A percentile compares a stretch with the other conserved stretches of the same genome.
Evolutionary conservation across 495 filamentous ascomycete species (phyloP).

Genomic region (Neurospora cerealis): DNA sequence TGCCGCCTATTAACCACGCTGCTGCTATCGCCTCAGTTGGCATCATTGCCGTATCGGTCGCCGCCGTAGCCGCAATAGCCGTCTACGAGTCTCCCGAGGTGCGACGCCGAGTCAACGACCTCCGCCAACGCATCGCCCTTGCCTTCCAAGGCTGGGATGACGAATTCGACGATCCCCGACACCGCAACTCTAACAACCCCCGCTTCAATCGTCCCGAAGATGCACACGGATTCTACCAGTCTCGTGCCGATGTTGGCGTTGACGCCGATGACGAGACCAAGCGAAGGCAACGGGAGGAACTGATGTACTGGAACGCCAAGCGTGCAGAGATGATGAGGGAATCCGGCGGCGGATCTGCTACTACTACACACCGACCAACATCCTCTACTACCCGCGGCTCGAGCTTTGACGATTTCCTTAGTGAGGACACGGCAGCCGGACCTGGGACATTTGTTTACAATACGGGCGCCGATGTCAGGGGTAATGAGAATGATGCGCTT

Average conservation of each 20-base stretch:
- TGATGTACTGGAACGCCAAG: constrained; percentile 55
- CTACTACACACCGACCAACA: neutral
- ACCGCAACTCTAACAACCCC: constrained; percentile 34
- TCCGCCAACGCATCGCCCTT: constrained; percentile 67
- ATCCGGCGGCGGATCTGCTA: constrained; percentile 10
- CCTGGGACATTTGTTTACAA: constrained; percentile 43
- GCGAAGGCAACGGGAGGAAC: constrained; percentile 59
- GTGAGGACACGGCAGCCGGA: constrained; percentile 30
- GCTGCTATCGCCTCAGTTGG: constrained; percentile 49
- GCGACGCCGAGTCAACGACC: constrained; percentile 62
- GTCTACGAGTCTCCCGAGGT: constrained; percentile 79
- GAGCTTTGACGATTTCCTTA: constrained; percentile 47
- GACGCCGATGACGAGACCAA: constrained; percentile 60
- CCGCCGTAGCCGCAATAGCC: constrained; percentile 73
- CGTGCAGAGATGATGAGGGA: constrained; percentile 27
- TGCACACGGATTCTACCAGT: constrained; percentile 44
- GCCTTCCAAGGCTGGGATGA: constrained; percentile 71
- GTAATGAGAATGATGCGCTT: constrained; percentile 26
- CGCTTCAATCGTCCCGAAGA: constrained; percentile 49
- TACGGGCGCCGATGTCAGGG: constrained; percentile 29
- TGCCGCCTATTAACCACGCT: constrained; percentile 40
- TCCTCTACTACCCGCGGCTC: constrained; percentile 15
- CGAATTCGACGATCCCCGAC: constrained; percentile 40
- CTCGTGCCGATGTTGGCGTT: constrained; percentile 43
- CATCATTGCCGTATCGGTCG: constrained; percentile 64